Conservation (phyloP, 2,329 filamentous ascomycete genomes). For the Trichothecium sympodiale region DNA sequence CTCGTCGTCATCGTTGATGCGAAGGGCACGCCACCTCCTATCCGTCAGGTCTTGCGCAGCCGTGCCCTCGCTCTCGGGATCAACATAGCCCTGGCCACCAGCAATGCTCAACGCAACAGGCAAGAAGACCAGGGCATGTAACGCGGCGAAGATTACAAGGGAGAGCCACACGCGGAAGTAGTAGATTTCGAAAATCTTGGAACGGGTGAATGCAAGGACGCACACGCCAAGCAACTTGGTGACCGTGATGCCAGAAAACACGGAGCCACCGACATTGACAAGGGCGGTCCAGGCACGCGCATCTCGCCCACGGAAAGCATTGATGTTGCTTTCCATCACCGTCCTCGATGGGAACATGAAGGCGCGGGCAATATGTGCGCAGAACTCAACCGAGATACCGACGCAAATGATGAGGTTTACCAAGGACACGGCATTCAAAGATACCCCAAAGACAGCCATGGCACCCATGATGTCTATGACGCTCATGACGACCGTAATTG, state of each 20-base stretch:
- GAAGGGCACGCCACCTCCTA: slow-evolving; percentile 63
- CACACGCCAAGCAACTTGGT: slow-evolving; percentile 89
- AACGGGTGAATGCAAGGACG: slow-evolving; percentile 86
- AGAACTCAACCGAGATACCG: slow-evolving; percentile 94
- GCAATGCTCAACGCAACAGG: slow-evolving; percentile 79
- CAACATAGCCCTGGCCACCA: slow-evolving; percentile 79
- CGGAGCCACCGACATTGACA: slow-evolving; percentile 87
- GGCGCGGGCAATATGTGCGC: slow-evolving; percentile 88
- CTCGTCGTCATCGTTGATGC: slow-evolving; percentile 52
- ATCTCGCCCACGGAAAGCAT: slow-evolving; percentile 69
- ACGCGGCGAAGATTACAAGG: slow-evolving; percentile 77
- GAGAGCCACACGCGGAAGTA: slow-evolving; percentile 97
- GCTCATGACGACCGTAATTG: slow-evolving; percentile 82
- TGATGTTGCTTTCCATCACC: slow-evolving; percentile 67
- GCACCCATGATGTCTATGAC: slow-evolving; percentile 89
- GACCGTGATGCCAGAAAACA: slow-evolving; percentile 91
- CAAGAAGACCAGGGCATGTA: slow-evolving; percentile 82
- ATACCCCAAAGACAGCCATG: slow-evolving; percentile 83
- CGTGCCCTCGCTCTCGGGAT: slow-evolving; percentile 78
- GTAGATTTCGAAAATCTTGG: slow-evolving; percentile 99
- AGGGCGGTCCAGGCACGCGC: slow-evolving; percentile 86
- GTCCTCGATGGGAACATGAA: slow-evolving; percentile 85
- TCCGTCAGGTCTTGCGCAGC: slow-evolving; percentile 81
- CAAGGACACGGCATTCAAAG: slow-evolving; percentile 86
- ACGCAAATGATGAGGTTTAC: slow-evolving; percentile 97